phyloP scores from a whole-genome alignment of 345 rosid species.

The Gossypium mustelinum region DNA sequence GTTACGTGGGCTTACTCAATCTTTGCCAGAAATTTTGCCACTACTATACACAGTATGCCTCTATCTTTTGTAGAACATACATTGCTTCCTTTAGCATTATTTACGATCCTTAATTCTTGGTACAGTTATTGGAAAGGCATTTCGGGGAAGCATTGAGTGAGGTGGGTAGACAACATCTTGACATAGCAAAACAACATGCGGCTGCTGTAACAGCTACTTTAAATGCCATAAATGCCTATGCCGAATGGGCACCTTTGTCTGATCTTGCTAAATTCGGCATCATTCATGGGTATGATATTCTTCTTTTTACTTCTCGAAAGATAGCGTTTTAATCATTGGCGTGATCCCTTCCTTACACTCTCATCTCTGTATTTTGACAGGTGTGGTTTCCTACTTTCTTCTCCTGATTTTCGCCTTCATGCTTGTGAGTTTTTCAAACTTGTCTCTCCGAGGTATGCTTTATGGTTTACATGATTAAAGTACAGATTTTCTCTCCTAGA shows the following conservation, averaged over 20 bases:
- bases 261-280: conserved; percentile 86
- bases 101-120: conserved; percentile 23
- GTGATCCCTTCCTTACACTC: conserved; percentile 15
- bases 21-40: conserved; percentile 89
- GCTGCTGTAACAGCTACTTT: conserved; percentile 77
- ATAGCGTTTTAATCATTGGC: conserved; percentile 15
- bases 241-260: conserved; percentile 93
- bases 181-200: conserved; percentile 81
- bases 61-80: conserved; percentile 6
- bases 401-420: conserved; percentile 86
- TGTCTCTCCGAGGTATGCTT: conserved; percentile 67
- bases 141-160: conserved; percentile 71
- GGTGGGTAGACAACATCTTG: conserved; percentile 58
- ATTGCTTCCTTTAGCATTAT: conserved; percentile 16
- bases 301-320: conserved; percentile 1
- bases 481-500: not conserved
- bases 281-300: conserved; percentile 65
- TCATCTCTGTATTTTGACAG: conserved; percentile 33
- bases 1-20: conserved; percentile 75
- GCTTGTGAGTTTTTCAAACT: conserved; percentile 94
- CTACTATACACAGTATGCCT: conserved; percentile 62
- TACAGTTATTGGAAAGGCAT: conserved; percentile 81
- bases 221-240: conserved; percentile 87
- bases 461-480: conserved; percentile 10
- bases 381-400: conserved; percentile 74